Percentiles rank a stretch among this genome's conserved stretches.
These are phyloP conservation scores for Ustilago hordei DNA, from an alignment of 1,284 basidiomycete genomes.

Conservation along the genomic window DNA sequence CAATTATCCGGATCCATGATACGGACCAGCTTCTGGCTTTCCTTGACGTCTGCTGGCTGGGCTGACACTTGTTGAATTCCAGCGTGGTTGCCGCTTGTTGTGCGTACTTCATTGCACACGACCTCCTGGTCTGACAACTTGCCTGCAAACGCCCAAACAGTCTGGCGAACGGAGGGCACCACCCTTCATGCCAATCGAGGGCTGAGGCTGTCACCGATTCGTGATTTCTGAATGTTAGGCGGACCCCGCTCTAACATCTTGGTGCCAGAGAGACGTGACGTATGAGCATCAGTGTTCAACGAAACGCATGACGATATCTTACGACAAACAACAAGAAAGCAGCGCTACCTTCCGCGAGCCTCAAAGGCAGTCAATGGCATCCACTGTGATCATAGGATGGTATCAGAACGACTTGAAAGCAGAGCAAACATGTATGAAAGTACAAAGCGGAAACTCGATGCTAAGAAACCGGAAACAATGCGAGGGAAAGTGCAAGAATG, in stretches of 20 bases:
- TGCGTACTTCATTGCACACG: background rate
- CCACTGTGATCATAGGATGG: background rate
- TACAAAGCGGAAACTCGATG: conserved; percentile 17
- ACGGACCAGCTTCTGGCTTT: background rate
- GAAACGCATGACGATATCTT: background rate
- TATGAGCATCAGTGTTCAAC: background rate
- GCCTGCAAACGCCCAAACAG: background rate
- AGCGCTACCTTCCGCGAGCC: background rate
- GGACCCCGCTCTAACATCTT: background rate
- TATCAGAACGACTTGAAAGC: conserved; percentile 28
- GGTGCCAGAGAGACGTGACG: too few relatives aligned
- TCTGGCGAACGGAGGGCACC: background rate
- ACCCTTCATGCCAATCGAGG: background rate
- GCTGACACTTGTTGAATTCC: background rate
- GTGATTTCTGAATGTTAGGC: background rate
- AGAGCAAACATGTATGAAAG: conserved; percentile 29
- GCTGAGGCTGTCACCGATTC: background rate
- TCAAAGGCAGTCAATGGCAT: background rate
- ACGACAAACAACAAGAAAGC: background rate
- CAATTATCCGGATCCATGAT: background rate
- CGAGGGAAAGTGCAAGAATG: background rate
- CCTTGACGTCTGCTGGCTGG: background rate
- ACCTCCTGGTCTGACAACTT: background rate
- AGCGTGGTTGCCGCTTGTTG: background rate
- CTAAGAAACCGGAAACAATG: background rate